Evolutionary conservation across 164 flowering plant genomes (phyloP).

Genomic region (Dillenia suffruticosa): DNA sequence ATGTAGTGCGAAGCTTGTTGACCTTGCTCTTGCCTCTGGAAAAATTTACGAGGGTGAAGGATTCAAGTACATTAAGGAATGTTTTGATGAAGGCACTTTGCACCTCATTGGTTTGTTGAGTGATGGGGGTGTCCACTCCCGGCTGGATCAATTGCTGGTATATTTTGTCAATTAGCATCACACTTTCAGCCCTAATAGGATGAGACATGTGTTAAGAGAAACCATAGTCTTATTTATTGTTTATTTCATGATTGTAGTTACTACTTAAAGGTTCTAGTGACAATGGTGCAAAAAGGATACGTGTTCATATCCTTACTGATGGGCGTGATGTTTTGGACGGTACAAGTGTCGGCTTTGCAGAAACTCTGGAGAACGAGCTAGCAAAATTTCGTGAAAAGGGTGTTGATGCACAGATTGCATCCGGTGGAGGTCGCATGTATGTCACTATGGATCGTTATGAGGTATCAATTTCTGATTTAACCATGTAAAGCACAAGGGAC

Average conservation of each 20-base stretch:
- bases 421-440: constrained; percentile 99
- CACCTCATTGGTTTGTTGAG: constrained; percentile 95
- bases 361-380: constrained; percentile 83
- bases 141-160: constrained; percentile 92
- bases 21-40: constrained; percentile 84
- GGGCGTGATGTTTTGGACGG: constrained; percentile 99
- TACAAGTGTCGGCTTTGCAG: constrained; percentile 85
- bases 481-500: too few species aligned
- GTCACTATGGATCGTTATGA: constrained; percentile 99
- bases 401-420: constrained; percentile 87
- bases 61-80: constrained; percentile 75
- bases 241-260: constrained; percentile 42
- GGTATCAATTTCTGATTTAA: constrained; percentile 31
- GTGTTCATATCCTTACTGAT: constrained; percentile 89
- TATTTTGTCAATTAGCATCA: not conserved
- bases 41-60: constrained; percentile 91
- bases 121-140: constrained; percentile 98
- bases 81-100: constrained; percentile 62
- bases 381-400: constrained; percentile 69
- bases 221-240: constrained; percentile 2
- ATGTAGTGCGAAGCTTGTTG: constrained; percentile 91
- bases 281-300: constrained; percentile 89
- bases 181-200: not conserved
- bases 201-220: not conserved
- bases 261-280: constrained; percentile 82